Conservation (phyloP, 2,329 filamentous ascomycete genomes). For the Aureobasidium sp. region DNA sequence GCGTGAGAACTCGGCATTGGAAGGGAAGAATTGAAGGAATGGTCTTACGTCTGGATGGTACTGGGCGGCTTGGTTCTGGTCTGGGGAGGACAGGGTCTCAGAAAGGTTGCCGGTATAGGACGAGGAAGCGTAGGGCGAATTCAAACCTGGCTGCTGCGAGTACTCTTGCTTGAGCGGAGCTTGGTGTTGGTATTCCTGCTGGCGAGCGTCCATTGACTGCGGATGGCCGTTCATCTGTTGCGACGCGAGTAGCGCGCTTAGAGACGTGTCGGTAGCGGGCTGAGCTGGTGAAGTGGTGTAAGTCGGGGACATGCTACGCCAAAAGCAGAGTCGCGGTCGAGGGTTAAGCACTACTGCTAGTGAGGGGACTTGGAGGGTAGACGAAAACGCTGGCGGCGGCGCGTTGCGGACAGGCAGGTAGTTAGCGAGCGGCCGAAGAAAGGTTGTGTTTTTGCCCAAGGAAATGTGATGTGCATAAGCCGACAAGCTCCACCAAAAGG, state of each 20-base stretch:
- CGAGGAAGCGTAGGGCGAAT: constrained; percentile 42
- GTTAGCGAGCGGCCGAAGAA: constrained; percentile 25
- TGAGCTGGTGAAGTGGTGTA: constrained; percentile 33
- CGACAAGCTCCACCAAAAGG: constrained; percentile 25
- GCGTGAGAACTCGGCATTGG: constrained; percentile 80
- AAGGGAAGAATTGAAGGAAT: constrained; percentile 56
- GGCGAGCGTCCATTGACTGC: constrained; percentile 48
- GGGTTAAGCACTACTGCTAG: constrained; percentile 23
- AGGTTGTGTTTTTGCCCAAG: constrained; percentile 31
- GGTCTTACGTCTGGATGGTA: constrained; percentile 57
- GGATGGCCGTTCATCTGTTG: constrained; percentile 30
- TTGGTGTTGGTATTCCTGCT: constrained; percentile 39
- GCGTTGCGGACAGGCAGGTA: constrained; percentile 23
- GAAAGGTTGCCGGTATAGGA: constrained; percentile 56
- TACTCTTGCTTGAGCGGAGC: constrained; percentile 30
- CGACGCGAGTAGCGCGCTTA: constrained; percentile 33
- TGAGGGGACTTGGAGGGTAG: constrained; percentile 15
- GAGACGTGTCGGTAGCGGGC: constrained; percentile 30
- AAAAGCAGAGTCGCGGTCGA: constrained; percentile 17
- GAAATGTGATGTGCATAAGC: constrained; percentile 41
- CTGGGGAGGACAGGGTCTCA: constrained; percentile 70
- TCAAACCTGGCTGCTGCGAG: constrained; percentile 45
- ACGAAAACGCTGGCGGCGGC: constrained; percentile 27
- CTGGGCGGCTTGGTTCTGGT: constrained; percentile 88
- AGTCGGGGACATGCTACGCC: constrained; percentile 41